Evolutionary conservation across 2,329 filamentous ascomycete genomes (phyloP), one percentile per base, ranked within the genome.

Genomic region (Ophiostoma novo-ulmi): DNA sequence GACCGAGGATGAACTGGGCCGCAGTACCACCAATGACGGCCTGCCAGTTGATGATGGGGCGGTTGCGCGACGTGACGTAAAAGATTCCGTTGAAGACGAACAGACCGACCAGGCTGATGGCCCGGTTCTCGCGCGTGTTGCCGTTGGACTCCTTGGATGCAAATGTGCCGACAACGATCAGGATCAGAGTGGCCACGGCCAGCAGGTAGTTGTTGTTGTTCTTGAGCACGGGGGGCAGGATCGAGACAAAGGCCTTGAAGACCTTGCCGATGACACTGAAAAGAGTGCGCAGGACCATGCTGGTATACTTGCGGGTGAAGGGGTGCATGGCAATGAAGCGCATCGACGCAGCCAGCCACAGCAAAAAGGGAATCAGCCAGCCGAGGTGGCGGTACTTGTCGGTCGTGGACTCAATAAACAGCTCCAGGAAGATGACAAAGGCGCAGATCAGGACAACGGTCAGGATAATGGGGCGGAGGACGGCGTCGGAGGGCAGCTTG

Each of bases 21-120:
- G 97, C 83, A 90, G 97, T 95, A 72, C 94, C 94, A 52, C 91
- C 91, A 72, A 97, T 92, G 75, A 97, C 91, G 1, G 91, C 91
- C 76, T 91, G 89, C 90, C 89, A 93, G 74, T 88, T 85, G 75
- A 91, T 83, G 48, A 77, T 78, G 71, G 77, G 87, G 75, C 91
- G 87, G 78, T 93, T 85, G 71, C 82, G 85, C 58, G 93, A 97
- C 0, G 92, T 95, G 17, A 77, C 76, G 80, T 86, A 95, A 74
- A 97, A 87, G 1, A 79, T 71, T 71, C 80, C 81, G 74, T 97
- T 82, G 79, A 94, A 89, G 70, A 97, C 85, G 4, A 85, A 75
- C 22, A 97, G 82, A 35, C 94, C 93, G 72, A 95, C 90, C 14
- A 97, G 82, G 75, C 91, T 94, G 74, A 97, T 84, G 55, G 90